phyloP scores from a whole-genome alignment of 768 basidiomycete species.

The Boletus coccyginus region DNA sequence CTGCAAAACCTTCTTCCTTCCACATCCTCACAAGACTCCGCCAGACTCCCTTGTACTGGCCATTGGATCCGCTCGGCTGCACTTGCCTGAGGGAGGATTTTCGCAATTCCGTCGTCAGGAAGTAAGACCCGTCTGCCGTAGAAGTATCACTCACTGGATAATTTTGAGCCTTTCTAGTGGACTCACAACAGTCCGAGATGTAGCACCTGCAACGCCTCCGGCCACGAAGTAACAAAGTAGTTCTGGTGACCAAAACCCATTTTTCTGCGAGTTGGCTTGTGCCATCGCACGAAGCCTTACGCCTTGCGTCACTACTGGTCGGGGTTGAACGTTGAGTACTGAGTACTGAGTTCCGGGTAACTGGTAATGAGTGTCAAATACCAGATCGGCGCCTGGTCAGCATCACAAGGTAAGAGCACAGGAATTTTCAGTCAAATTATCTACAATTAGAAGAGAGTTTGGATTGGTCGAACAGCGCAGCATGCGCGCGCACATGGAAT shows the following conservation, averaged over 20 bases:
- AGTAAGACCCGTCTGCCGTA: background rate
- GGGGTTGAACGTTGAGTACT: background rate
- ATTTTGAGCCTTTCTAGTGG: constrained; percentile 94
- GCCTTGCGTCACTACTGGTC: constrained; percentile 6
- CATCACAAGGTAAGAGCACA: constrained; percentile 5
- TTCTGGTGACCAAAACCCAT: constrained; percentile 31
- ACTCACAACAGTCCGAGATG: constrained; percentile 88
- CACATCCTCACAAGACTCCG: constrained; percentile 81
- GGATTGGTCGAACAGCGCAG: background rate
- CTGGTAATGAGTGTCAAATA: background rate
- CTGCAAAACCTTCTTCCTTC: constrained; percentile 89
- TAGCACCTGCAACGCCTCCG: constrained; percentile 54
- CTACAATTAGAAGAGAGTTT: background rate
- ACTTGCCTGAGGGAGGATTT: constrained; percentile 63
- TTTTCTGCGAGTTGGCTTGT: constrained; percentile 22
- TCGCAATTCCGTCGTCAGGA: background rate
- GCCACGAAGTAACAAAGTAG: constrained; percentile 51
- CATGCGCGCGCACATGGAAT: background rate
- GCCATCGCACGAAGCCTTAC: constrained; percentile 19
- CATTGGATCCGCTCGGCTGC: constrained; percentile 62
- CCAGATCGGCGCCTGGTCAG: background rate
- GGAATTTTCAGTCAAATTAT: constrained; percentile 4
- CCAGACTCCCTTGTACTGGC: constrained; percentile 84
- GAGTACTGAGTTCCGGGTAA: background rate
- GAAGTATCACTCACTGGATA: constrained; percentile 68